Evolutionary conservation across 2,329 filamentous ascomycete genomes (phyloP), one percentile per base, ranked within the genome.

Genomic region (Fusarium begoniae): DNA sequence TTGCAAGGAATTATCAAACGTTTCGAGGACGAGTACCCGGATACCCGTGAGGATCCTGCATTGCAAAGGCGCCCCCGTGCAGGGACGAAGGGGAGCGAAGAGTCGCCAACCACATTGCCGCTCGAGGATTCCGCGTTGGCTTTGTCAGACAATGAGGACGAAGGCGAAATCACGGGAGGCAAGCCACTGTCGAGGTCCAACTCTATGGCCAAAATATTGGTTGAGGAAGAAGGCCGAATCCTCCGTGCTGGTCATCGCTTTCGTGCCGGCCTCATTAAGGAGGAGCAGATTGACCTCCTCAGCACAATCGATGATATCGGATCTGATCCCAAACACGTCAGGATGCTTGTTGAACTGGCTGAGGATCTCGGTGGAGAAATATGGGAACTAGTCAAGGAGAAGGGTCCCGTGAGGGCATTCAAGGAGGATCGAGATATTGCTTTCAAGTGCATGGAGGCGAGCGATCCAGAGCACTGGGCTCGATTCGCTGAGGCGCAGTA

Each of bases 21-120:
- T 35, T 99, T 98, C 80, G 96, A 98, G 81, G 93, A 97, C 80
- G 96, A 98, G 82, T 98, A 95, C 78, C 96, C 96, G 0, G 96
- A 98, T 80, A 97, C 94, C 2, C 91, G 94, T 41, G 85, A 78
- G 77, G 85, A 78, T 75, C 51, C 75, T 15, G 55, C 41, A 13
- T 67, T 57, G 14, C 69, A 63, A 47, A 68, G 51, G 26, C 69
- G 63, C 24, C 64, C 54, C 22, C 77, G 56, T 38, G 69, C 55
- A 54, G 66, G 53, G 35, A 60, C 50, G 32, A 74, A 74, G 55
- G 56, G 72, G 44, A 53, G 51, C 24, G 77, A 75, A 26, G 78
- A 79, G 45, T 48, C 78, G 12, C 77, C 75, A 2, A 72, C 73
- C 17, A 26, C 75, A 70, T n/a, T 75, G 8, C 74, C 79, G 8